phyloP scores from a whole-genome alignment of 345 rosid species.

The Camelina sativa region DNA sequence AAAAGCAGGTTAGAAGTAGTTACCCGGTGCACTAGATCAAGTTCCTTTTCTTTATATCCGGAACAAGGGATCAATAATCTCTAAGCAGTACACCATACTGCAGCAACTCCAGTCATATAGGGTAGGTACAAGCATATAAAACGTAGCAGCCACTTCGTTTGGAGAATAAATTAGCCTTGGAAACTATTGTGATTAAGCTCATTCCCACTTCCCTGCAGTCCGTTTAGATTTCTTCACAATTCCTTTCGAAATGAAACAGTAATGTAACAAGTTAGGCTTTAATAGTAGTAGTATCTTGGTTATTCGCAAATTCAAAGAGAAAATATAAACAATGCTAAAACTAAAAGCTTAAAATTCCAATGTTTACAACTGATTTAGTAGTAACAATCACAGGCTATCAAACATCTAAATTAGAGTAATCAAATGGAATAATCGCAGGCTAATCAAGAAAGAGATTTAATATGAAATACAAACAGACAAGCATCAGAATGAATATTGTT shows the following conservation, averaged over 20 bases:
- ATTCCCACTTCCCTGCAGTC: slow-evolving; percentile 1
- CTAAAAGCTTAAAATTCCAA: slow-evolving; percentile 11
- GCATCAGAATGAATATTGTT: not conserved
- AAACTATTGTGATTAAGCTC: not conserved
- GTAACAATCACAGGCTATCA: not conserved
- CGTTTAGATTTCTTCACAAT: slow-evolving; percentile 11
- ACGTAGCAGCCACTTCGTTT: slow-evolving; percentile 14
- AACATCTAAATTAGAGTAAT: slow-evolving; percentile 2
- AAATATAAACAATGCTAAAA: slow-evolving; percentile 4
- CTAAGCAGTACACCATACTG: slow-evolving; percentile 16
- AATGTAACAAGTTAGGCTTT: slow-evolving; percentile 9
- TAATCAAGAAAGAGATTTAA: slow-evolving; percentile 12
- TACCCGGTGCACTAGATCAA: slow-evolving; percentile 36
- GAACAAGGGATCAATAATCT: slow-evolving; percentile 4
- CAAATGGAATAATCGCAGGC: not conserved
- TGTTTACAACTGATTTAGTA: no score
- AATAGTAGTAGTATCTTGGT: not conserved
- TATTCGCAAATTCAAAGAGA: not conserved
- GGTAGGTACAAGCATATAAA: not conserved
- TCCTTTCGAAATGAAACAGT: slow-evolving; percentile 10
- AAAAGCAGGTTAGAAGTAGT: slow-evolving; percentile 36
- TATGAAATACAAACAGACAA: not conserved
- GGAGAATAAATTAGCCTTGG: not conserved
- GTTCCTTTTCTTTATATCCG: slow-evolving; percentile 20
- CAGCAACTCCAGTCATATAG: slow-evolving; percentile 13